Evolutionary conservation across 768 basidiomycete genomes (phyloP), one percentile per base, ranked within the genome.

Genomic region (Suillus weaverae): DNA sequence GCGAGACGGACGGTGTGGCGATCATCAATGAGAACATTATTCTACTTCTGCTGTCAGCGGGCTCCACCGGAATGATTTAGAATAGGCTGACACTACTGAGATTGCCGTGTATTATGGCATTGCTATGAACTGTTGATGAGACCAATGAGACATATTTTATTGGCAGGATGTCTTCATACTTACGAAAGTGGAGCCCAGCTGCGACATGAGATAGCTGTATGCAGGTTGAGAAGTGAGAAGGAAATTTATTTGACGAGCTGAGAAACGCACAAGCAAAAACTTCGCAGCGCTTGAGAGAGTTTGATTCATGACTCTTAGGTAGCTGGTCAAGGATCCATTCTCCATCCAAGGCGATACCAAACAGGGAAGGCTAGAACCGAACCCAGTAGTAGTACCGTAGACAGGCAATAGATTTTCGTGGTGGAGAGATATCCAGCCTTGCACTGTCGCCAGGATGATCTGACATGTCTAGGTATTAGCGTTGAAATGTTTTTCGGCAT

Each of bases 1-100:
- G 77, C 78, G 11, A 84, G 67, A 20, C 75, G 74, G 6, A 76
- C 81, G 18, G 72, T 75, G 30, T 76, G 72, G 18, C 77, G 64
- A 64, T 77, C 74, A 62, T 80, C 78, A 48, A 84, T 77, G 20
- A 83, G 75, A 38, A 64, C 51, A 41, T 66, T 66, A 10, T 50
- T 51, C 63, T 66, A 33, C 13, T 16, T 22, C 3, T 13, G 26
- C 10, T 48, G 36, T 51, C 35, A 64, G 48, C 4, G 7, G 26
- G 4, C 43, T 26, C 55, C 41, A 48, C 5, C 4, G 5, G 10
- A 35, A 26, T n/a, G 10, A 6, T 6, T 38, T 5, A 44, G 6
- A 13, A 26, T 20, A 35, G 18, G 22, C 62, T 16, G 36, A 66
- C 65, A 10, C 65, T 63, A 48, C 62, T 66, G 38, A 66, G 65